Evolutionary conservation across 1,284 basidiomycete genomes (phyloP), one percentile per base, ranked within the genome.

Genomic region (Wallemia ichthyophaga): DNA sequence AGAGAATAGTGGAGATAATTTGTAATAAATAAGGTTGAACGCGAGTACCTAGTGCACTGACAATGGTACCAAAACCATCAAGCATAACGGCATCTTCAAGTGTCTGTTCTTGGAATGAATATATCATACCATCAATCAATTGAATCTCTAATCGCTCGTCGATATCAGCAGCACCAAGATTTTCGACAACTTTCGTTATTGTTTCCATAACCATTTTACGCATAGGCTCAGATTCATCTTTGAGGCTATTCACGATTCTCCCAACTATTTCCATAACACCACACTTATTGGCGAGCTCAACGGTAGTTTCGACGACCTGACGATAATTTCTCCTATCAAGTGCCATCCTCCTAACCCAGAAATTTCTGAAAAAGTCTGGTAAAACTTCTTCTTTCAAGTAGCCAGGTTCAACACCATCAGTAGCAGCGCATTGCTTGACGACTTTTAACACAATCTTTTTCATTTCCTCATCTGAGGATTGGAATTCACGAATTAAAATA

Each of bases 181-280:
- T 83, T 5, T 82, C 80, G 27, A 99, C 77, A 33, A 98, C 94
- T 69, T 95, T 94, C 24, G 89, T 94, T 65, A 98, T 95, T 0
- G 94, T 96, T 73, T 98, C 94, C 92, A 98, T 98, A 53, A 95
- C 91, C 94, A 98, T 98, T 76, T 96, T 96, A 56, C 55, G 55
- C 55, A 56, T 56, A 25, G 55, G 55, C 25, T 56, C 55, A 63
- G 67, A 71, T 62, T 73, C 72, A 62, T 73, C 73, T 74, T 98
- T 98, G 63, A 98, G 74, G 68, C 94, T 89, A 68, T 96, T 94
- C 61, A 94, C 91, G 63, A 98, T 81, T 62, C 89, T 76, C 1
- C 86, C 85, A 19, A 96, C 86, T 60, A 98, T 94, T 71, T 95
- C 92, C 7, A 88, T 78, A 0, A 96, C 89, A 23, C 94, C 94